Conservation (phyloP, 495 filamentous ascomycete genomes). For the Penicillium samsonianum region DNA sequence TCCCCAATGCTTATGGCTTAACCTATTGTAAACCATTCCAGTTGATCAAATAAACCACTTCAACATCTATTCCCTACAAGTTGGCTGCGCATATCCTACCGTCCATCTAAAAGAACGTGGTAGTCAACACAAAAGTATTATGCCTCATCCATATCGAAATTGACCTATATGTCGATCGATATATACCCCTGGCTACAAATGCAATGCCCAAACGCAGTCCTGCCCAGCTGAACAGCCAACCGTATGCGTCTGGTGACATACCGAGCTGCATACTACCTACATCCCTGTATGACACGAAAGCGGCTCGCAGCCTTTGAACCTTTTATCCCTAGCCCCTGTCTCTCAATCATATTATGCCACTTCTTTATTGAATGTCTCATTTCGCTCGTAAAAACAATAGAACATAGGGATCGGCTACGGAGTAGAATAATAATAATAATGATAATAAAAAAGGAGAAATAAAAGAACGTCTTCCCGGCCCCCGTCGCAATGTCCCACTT, state of each 20-base stretch:
- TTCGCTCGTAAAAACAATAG: constrained; percentile 1
- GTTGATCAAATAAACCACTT: not conserved
- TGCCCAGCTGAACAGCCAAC: constrained; percentile 4
- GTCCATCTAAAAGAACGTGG: not conserved
- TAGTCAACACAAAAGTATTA: constrained; percentile 5
- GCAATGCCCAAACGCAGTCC: constrained; percentile 5
- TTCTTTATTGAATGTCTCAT: constrained; percentile 5
- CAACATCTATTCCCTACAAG: not conserved
- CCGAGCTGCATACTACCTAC: not conserved
- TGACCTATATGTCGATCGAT: not conserved
- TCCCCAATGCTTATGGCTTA: not conserved
- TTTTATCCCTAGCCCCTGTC: not conserved
- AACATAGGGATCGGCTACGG: too few relatives aligned
- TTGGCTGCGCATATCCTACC: not conserved
- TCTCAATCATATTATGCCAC: constrained; percentile 3
- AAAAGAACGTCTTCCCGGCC: not conserved
- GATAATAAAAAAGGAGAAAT: not conserved
- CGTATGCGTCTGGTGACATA: not conserved
- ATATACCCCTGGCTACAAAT: constrained; percentile 1
- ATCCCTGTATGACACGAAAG: not conserved
- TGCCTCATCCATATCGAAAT: not conserved
- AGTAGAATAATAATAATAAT: not conserved
- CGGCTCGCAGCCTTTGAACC: not conserved
- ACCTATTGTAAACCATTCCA: not conserved
- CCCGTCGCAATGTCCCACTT: not conserved